These are phyloP conservation scores for Mycena filopes DNA, from an alignment of 768 basidiomycete genomes.

Conservation along the genomic window DNA sequence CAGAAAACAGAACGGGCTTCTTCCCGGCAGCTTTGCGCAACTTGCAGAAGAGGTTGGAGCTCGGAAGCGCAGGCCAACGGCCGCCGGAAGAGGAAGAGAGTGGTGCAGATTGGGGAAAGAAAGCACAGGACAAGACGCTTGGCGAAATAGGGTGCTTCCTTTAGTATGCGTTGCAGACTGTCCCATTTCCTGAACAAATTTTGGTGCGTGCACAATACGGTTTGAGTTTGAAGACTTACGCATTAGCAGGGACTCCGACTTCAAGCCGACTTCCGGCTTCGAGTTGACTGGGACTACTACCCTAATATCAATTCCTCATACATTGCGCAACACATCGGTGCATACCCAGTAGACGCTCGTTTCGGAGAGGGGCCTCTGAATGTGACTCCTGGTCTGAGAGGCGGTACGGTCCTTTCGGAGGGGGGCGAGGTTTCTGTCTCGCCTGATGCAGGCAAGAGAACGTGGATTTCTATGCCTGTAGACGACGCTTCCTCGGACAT, in stretches of 20 bases:
- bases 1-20: background rate
- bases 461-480: conserved; percentile 11
- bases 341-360: background rate
- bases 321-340: background rate
- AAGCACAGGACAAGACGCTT: background rate
- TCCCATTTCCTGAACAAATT: background rate
- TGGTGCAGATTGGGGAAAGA: background rate
- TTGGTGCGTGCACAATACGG: background rate
- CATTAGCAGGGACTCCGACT: background rate
- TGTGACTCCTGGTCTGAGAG: background rate
- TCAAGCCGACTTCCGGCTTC: conserved; percentile 1
- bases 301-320: background rate
- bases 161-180: too few relatives aligned
- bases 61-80: conserved; percentile 6
- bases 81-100: conserved; percentile 11
- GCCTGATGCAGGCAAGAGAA: background rate
- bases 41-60: conserved; percentile 1
- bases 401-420: background rate
- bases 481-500: conserved; percentile 1
- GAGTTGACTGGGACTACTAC: conserved; percentile 4
- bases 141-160: background rate
- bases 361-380: background rate
- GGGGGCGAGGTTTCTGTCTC: background rate
- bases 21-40: background rate
- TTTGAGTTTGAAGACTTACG: conserved; percentile 1